Conservation (phyloP, 1,284 basidiomycete species). For the Mycosarcoma maydis region DNA sequence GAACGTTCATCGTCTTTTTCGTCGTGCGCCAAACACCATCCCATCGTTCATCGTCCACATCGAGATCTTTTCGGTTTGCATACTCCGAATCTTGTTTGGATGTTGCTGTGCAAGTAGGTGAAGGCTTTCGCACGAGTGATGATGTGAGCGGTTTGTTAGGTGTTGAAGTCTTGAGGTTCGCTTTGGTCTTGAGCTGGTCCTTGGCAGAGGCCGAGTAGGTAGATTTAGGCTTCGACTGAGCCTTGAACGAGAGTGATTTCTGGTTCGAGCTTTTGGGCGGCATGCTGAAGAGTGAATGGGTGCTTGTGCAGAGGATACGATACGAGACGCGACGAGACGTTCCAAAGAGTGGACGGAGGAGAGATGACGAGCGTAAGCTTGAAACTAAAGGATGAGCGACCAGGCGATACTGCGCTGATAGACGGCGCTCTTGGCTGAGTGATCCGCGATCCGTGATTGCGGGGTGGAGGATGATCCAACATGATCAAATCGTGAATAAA, state of each 20-base stretch:
- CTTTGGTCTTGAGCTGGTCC: constrained; percentile 27
- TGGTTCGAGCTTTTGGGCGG: constrained; percentile 33
- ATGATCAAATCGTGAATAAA: background rate
- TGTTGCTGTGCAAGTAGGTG: constrained; percentile 2
- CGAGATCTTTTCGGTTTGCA: constrained; percentile 28
- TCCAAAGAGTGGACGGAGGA: no score
- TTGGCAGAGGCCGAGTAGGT: constrained; percentile 32
- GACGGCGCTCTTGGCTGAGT: no score
- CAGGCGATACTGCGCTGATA: no score
- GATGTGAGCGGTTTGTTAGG: constrained; percentile 19
- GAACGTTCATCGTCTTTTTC: constrained; percentile 39
- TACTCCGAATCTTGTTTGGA: constrained; percentile 14
- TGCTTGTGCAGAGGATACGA: no score
- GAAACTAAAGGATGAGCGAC: no score
- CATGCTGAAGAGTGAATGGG: constrained; percentile 6
- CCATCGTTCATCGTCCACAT: constrained; percentile 48
- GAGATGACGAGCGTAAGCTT: no score
- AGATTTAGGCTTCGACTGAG: constrained; percentile 46
- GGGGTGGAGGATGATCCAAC: constrained; percentile 22
- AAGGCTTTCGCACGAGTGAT: constrained; percentile 11
- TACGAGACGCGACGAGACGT: no score
- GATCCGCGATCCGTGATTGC: background rate
- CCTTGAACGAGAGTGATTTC: constrained; percentile 30
- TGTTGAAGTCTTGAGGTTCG: constrained; percentile 15
- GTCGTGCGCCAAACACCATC: constrained; percentile 55